phyloP scores from a whole-genome alignment of 306 rosid genomes.

The Carpinus fangiana region DNA sequence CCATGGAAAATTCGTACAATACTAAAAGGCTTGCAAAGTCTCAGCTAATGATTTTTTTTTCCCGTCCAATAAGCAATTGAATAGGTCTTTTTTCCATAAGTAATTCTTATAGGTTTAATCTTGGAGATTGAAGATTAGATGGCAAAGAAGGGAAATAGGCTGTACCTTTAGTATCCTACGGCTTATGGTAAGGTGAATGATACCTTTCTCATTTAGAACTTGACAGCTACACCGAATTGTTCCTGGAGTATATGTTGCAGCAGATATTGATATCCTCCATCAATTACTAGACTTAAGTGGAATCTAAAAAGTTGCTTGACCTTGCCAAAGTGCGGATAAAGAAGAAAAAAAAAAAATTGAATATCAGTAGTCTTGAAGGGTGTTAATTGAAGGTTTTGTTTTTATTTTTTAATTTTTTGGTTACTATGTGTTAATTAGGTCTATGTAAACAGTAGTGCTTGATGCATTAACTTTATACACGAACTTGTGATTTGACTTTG shows the following conservation, averaged over 20 bases:
- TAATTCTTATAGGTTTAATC: background rate
- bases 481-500: no score
- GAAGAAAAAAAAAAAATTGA: background rate
- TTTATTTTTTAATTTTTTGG: no score
- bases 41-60: background rate
- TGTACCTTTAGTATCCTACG: background rate
- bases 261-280: background rate
- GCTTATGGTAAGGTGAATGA: background rate
- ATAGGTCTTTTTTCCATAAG: background rate
- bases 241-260: background rate
- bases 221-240: background rate
- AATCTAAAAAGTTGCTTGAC: background rate
- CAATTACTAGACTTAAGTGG: background rate
- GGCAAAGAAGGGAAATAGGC: background rate
- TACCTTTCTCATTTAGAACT: background rate
- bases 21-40: background rate
- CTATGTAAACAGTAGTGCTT: no score
- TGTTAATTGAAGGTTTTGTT: background rate
- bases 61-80: background rate
- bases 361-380: background rate
- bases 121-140: background rate
- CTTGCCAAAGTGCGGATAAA: background rate
- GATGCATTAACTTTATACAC: no score
- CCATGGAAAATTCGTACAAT: background rate
- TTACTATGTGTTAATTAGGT: no score